Base-by-base conservation (phyloP, 768 basidiomycete species). In the Fistulinella prunicolor region DNA sequence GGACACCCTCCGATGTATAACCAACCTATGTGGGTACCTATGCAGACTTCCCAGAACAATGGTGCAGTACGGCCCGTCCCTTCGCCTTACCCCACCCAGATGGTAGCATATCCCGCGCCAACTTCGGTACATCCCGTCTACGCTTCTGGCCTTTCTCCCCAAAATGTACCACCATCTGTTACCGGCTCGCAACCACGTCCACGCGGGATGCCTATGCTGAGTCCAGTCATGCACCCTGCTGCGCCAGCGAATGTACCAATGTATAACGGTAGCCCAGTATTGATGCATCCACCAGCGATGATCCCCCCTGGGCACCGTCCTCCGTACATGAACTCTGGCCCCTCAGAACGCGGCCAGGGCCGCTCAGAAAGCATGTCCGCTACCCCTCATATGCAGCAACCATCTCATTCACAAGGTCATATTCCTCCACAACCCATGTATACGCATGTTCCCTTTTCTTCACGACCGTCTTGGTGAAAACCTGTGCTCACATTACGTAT, bases 181-280 rank as follows among this genome's bases (percentile, higher is more conserved):
- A 56, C 64, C 44, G 68, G 70, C 12, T 53, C 60, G 6, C 70
- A 64, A 28, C 62, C 57, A 24, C 70, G 81, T 42, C 76, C 76
- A 19, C 81, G 80, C 21, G 74, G 70, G 43, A 69, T 86, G 68
- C 66, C 78, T 13, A 68, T 85, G 64, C 78, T 89, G 68, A 89
- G 86, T 61, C 88, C 88, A n/a, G 78, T 77, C n/a, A 74, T 86
- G 70, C 67, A 78, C 28, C 78, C 78, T 62, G 76, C 80, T n/a
- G 69, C 71, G 20, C 68, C 76, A 43, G 60, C 57, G 7, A 68
- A 60, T 40, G 49, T 65, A 41, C 62, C 74, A 14, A 82, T 88
- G 78, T 89, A 87, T 63, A 75, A 73, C 6, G 68, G 76, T 30
- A 88, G 85, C 59, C 86, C 87, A 10, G 80, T 82, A 16, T 63